Evolutionary conservation across 176 grass and related monocot genomes (phyloP), one percentile per base, ranked within the genome.

Genomic region (Cenchrus purpureus): DNA sequence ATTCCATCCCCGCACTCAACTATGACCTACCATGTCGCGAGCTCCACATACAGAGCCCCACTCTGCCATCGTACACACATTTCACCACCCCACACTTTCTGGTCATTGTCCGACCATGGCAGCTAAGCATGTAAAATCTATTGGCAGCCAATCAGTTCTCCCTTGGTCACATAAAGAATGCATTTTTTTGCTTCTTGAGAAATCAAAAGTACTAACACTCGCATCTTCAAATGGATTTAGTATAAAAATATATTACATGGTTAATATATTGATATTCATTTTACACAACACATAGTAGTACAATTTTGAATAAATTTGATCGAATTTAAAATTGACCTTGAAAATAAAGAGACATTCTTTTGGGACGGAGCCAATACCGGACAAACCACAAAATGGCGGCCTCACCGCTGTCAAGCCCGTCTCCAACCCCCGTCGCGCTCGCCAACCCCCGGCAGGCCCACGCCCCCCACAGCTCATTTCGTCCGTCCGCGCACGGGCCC

Each of bases 401-500:
- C 5, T 4, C 11, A 25, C 22, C 46, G 20, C 45, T 1, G 49
- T 51, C 48, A 74, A 74, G 50, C 7, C 37, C 67, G 40, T 28
- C 17, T 19, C 57, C 48, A 61, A 83, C 44, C 45, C 25, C 57
- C 59, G 82, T 84, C 82, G 45, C 46, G 46, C 19, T 84, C 72
- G n/a, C 46, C 60, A 3, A 40, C 83, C 17, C 49, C 46, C 16
- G 14, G 29, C 15, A 7, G 37, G 43, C 68, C 69, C 40, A 16
- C 59, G 10, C 15, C 4, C 40, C 78, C 42, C 7, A 28, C 58
- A 3, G 59, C 83, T 14, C 58, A 3, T 74, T 5, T 65, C 34
- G 73, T 83, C 84, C 88, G 88, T 86, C 88, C 84, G 67, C 79
- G 68, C 51, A 61, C 57, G 61, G 72, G 72, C 72, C 72, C 72